These are phyloP conservation scores for Candida freyschussii DNA, from an alignment of 1,139 yeast species.

Conservation along the genomic window DNA sequence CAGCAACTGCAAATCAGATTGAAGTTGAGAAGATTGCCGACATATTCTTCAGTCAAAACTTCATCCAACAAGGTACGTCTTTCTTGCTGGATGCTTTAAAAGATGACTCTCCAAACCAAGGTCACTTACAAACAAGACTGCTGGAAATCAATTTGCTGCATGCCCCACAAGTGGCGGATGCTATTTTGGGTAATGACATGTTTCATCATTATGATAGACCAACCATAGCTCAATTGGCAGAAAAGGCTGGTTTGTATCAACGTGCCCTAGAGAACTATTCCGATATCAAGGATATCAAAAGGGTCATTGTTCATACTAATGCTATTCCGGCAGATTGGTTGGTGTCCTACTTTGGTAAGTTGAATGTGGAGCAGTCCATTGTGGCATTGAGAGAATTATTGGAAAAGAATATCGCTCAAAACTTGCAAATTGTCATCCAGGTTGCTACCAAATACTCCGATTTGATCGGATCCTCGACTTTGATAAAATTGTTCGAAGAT, in stretches of 20 bases:
- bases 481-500: constrained; percentile 90
- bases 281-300: constrained; percentile 89
- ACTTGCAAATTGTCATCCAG: constrained; percentile 90
- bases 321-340: constrained; percentile 92
- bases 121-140: constrained; percentile 91
- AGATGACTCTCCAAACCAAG: constrained; percentile 91
- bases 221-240: constrained; percentile 86
- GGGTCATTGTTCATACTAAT: constrained; percentile 86
- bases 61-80: constrained; percentile 98
- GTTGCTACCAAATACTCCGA: constrained; percentile 97
- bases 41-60: constrained; percentile 90
- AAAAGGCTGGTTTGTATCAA: constrained; percentile 89
- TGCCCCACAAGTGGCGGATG: constrained; percentile 99
- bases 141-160: constrained; percentile 89
- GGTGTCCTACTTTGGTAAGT: constrained; percentile 85
- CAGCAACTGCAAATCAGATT: constrained; percentile 55
- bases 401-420: constrained; percentile 75
- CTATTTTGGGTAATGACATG: constrained; percentile 93
- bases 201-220: constrained; percentile 95
- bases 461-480: constrained; percentile 77
- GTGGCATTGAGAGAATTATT: constrained; percentile 85
- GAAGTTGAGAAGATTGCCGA: constrained; percentile 88
- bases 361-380: constrained; percentile 90
- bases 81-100: constrained; percentile 92
- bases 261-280: constrained; percentile 95